Evolutionary conservation across 139 green algal genomes (phyloP).

Genomic region (Picochlorum sp.): DNA sequence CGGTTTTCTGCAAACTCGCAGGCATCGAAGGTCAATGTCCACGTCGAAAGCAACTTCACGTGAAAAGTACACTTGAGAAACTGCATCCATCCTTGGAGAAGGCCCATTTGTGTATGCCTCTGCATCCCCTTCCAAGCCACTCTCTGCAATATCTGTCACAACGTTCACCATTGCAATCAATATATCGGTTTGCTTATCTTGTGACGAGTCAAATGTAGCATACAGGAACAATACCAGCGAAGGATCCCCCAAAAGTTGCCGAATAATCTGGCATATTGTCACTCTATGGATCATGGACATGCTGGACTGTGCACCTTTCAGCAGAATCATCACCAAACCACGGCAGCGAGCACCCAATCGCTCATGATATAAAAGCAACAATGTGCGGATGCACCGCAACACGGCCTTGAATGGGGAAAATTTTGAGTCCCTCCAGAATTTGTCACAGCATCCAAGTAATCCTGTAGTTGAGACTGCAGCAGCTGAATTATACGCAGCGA

Average conservation of each 20-base stretch:
- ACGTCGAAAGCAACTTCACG: neutral
- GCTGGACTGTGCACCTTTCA: conserved; percentile 21
- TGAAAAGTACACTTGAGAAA: neutral
- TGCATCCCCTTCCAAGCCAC: conserved; percentile 4
- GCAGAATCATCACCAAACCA: conserved; percentile 39
- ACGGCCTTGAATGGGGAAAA: conserved; percentile 36
- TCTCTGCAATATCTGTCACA: conserved; percentile 29
- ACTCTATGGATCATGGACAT: conserved; percentile 35
- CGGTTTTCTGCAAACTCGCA: neutral
- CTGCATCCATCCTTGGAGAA: neutral
- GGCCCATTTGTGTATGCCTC: conserved; percentile 12
- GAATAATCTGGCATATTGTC: conserved; percentile 38
- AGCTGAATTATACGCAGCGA: conserved; percentile 32
- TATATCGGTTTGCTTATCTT: conserved; percentile 35
- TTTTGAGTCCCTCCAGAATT: conserved; percentile 33
- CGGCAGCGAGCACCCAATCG: conserved; percentile 23
- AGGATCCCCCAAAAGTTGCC: conserved; percentile 33
- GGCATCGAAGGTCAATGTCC: neutral
- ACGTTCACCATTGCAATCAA: conserved; percentile 25
- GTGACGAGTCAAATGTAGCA: conserved; percentile 32
- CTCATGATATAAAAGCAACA: conserved; percentile 37
- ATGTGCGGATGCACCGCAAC: conserved; percentile 39
- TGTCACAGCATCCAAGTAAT: conserved; percentile 34
- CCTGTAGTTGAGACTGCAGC: conserved; percentile 43
- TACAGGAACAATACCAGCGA: conserved; percentile 42